Percentiles rank a stretch among this genome's conserved stretches.
Evolutionary conservation across 768 basidiomycete genomes (phyloP).

Genomic region (Suillus decipiens): DNA sequence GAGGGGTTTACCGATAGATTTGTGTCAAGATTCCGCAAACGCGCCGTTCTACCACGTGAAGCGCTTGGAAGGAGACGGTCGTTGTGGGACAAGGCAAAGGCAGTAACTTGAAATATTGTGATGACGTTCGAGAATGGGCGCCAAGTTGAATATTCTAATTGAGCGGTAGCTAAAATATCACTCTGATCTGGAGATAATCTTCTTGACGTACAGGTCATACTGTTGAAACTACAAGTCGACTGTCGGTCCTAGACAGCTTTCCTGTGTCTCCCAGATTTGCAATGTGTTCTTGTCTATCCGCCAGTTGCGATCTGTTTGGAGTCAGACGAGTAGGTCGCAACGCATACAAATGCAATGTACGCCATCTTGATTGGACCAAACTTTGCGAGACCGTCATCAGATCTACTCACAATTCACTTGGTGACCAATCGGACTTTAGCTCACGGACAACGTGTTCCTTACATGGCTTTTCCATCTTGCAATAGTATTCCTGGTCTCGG

Average conservation of each 20-base stretch:
- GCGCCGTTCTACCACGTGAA: neutral
- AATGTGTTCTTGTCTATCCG: neutral
- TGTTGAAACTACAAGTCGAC: too few species aligned
- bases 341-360: neutral
- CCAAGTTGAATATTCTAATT: neutral
- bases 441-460: neutral
- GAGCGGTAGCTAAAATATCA: too few species aligned
- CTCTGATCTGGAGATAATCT: neutral
- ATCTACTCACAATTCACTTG: neutral
- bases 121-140: too few species aligned
- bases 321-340: neutral
- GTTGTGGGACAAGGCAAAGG: neutral
- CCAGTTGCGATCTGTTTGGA: neutral
- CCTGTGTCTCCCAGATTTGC: conserved; percentile 1
- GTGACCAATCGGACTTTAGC: neutral
- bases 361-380: neutral
- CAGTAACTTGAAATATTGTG: too few species aligned
- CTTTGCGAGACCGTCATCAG: neutral
- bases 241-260: too few species aligned
- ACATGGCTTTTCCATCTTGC: neutral
- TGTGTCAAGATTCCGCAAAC: neutral
- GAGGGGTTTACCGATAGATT: conserved; percentile 1
- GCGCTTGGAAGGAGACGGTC: conserved; percentile 1
- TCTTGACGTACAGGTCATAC: neutral
- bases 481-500: neutral